Evolutionary conservation across 108 stramenopile genomes (phyloP), one percentile per base, ranked within the genome.

Genomic region (Nitzschia inconspicua): DNA sequence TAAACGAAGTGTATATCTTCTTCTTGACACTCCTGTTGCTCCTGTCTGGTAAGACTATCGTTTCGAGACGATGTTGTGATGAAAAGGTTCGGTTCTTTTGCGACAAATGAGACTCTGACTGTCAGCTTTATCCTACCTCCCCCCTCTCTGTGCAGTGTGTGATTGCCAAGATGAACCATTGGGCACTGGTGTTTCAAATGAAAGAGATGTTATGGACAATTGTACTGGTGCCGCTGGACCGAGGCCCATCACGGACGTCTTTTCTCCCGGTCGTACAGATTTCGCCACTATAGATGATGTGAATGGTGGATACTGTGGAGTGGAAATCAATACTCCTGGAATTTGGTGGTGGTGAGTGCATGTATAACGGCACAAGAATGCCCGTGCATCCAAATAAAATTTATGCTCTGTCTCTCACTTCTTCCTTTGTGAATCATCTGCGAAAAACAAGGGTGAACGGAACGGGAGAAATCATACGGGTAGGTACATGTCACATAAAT

Each of bases 321-420:
- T 66, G 13, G 32, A 37, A 20, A 66, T 57, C 10, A 39, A 61
- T 13, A 47, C 31, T 26, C 68, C 60, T 24, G 68, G 68, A 44
- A 43, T 70, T 62, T 70, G 68, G 68, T 70, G 57, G 53, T 51
- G 40, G 35, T 9, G 26, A n/a, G n/a, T n/a, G n/a, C n/a, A n/a
- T n/a, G n/a, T n/a, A n/a, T n/a, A n/a, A n/a, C n/a, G n/a, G n/a
- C n/a, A n/a, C n/a, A n/a, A n/a, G n/a, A n/a, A n/a, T n/a, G n/a
- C n/a, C n/a, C n/a, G n/a, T n/a, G n/a, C n/a, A n/a, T n/a, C n/a
- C n/a, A n/a, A n/a, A n/a, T n/a, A n/a, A n/a, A n/a, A n/a, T n/a
- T n/a, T n/a, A n/a, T n/a, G n/a, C n/a, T n/a, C n/a, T n/a, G n/a
- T n/a, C n/a, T n/a, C n/a, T n/a, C n/a, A n/a, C n/a, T n/a, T n/a